phyloP scores from a whole-genome alignment of 345 rosid genomes.

The Eucalyptus camaldulensis region DNA sequence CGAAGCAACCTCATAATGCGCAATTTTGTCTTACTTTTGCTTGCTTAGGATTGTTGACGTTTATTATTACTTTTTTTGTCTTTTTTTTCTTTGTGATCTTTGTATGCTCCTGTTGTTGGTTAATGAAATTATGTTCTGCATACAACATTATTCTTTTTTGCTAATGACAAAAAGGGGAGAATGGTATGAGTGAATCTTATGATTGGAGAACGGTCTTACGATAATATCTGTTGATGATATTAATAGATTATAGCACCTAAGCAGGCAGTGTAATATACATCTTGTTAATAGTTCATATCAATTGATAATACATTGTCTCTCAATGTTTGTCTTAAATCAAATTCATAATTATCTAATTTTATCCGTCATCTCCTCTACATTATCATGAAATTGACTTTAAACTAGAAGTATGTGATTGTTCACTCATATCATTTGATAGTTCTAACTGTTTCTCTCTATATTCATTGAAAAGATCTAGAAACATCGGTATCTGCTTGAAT shows the following conservation, averaged over 20 bases:
- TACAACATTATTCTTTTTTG: not conserved
- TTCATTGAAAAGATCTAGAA: not conserved
- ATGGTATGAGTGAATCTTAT: not conserved
- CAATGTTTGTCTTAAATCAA: not conserved
- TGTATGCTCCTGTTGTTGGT: not conserved
- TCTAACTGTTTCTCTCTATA: not conserved
- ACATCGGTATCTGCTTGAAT: not conserved
- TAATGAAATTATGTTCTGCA: not conserved
- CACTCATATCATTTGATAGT: not conserved
- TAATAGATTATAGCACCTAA: not conserved
- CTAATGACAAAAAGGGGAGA: not conserved
- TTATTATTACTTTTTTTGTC: too few species aligned
- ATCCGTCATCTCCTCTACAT: not conserved
- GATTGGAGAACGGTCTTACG: not conserved
- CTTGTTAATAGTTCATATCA: not conserved
- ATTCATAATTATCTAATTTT: not conserved
- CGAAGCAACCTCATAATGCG: not conserved
- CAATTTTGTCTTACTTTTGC: too few species aligned
- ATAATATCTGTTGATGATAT: not conserved
- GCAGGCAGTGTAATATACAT: not conserved
- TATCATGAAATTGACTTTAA: not conserved
- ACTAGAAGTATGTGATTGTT: not conserved
- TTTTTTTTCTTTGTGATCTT: not conserved
- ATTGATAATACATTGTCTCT: not conserved
- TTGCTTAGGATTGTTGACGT: not conserved